Percentiles rank a stretch among this genome's conserved stretches.
phyloP scores from a whole-genome alignment of 2,329 filamentous ascomycete genomes.

The Fusarium keratoplasticum region DNA sequence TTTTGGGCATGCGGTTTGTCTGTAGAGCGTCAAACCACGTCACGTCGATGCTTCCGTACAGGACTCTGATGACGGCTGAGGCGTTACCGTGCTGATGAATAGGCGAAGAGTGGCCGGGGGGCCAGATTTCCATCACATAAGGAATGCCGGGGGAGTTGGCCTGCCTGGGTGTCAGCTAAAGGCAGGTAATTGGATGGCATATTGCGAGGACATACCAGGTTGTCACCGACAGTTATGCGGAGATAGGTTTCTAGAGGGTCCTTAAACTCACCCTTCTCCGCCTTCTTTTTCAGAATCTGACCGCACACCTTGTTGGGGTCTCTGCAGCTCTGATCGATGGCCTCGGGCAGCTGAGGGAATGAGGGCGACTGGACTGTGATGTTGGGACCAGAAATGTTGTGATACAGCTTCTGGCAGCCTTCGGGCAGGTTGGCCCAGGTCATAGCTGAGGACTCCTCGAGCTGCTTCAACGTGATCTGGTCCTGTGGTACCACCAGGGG shows the following conservation, averaged over 20 bases:
- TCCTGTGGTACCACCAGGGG: not conserved
- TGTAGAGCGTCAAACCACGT: not conserved
- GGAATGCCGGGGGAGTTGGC: not conserved
- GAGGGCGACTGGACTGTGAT: not conserved
- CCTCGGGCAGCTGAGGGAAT: not conserved
- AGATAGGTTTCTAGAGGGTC: not conserved
- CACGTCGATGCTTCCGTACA: not conserved
- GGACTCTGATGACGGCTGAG: not conserved
- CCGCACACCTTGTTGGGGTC: not conserved
- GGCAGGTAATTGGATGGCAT: not conserved
- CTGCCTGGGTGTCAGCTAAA: not conserved
- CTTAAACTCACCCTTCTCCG: not conserved
- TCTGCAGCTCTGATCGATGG: not conserved
- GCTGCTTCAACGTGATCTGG: not conserved
- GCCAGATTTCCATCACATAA: conserved; percentile 3
- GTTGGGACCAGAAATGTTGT: not conserved
- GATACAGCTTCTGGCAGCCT: not conserved
- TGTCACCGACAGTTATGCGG: not conserved
- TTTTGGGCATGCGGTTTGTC: not conserved
- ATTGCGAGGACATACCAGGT: not conserved
- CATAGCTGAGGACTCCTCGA: not conserved
- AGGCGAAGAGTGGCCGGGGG: not conserved
- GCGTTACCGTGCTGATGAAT: not conserved
- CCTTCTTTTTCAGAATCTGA: not conserved
- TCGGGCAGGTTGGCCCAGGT: not conserved